Evolutionary conservation across 208 protist genomes (phyloP), one percentile per base, ranked within the genome.

Genomic region (Crithidia acanthocephali): DNA sequence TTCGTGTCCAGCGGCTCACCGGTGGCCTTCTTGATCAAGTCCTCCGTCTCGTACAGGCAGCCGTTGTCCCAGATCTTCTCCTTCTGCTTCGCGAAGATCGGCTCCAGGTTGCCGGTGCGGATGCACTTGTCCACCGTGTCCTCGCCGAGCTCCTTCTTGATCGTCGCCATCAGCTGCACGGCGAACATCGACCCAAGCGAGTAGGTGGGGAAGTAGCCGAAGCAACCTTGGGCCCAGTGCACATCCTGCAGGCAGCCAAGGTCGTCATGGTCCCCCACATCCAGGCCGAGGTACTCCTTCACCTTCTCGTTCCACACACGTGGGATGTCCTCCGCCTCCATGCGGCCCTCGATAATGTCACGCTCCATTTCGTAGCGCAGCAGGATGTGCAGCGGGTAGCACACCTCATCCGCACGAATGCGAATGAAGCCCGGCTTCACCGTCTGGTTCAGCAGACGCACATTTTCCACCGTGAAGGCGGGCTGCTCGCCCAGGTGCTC

Each of bases 131-230:
- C 72, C 25, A 92, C 80, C 33, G 56, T 74, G 30, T 78, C 75
- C 25, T 84, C 81, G 22, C 87, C 87, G 18, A 92, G 67, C 67
- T 95, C 88, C 56, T 72, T 71, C 56, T 71, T 73, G 65, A 96
- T 86, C 32, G 70, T 77, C 25, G 68, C 73, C 81, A 94, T 87
- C 48, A 98, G 76, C 76, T 97, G 91, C 58, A 80, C 93, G 0
- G 92, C 81, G 18, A 88, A 74, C 73, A 96, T 92, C 18, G 91
- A 79, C 10, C 93, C 95, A 8, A 97, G 58, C 7, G 84, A 60
- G 72, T 98, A 98, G 7, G 88, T 92, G 0, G 95, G 95, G 81
- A 97, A 98, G 83, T 96, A 95, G 15, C 88, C 92, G 37, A 94
- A 84, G 28, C 37, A 37, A 6, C 90, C 87, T 15, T 44, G 22